Evolutionary conservation across 306 rosid genomes (phyloP), one percentile per base, ranked within the genome.

Genomic region (Mucuna pruriens): DNA sequence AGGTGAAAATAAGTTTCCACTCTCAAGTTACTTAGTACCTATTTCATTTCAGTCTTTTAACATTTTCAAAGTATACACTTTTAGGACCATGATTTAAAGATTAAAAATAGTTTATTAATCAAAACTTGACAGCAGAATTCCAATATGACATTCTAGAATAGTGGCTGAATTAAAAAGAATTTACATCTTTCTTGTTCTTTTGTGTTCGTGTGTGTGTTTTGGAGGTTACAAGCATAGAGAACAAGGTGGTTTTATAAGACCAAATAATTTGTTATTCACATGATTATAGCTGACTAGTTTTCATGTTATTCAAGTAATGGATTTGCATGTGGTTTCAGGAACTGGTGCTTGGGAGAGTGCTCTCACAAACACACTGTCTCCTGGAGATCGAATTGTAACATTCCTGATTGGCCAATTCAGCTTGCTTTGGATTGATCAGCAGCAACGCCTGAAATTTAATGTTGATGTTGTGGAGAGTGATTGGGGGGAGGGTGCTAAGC

Each of bases 291-390:
- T 20, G 4, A n/a, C 7, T 36, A 64, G 48, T 36, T 67, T 40
- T 29, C 33, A 48, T 74, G 58, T 48, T 75, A 68, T 71, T 71
- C 7, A 36, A 80, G 13, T 71, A 74, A 71, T 38, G 73, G 11
- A 78, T 58, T 72, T 68, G 76, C 82, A 66, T 40, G 44, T 60
- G 86, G 13, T 51, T 51, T 85, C 77, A 96, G 99, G 99, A 65
- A 96, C 99, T 80, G 99, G 99, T 69, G 99, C 99, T 69, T 96
- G 99, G 99, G 99, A 96, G 90, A 96, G 99, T 88, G 97, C 97
- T 70, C 94, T 96, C 66, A 96, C 99, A 65, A 96, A 96, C 88
- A 96, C 99, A 74, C 78, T 96, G 78, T 93, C 99, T 42, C 99
- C 99, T 0, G 98, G 99, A 58, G 99, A 96, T 80, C 89, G 98